Base-by-base conservation (phyloP, 2,329 filamentous ascomycete genomes). In the Fusarium sp. region DNA sequence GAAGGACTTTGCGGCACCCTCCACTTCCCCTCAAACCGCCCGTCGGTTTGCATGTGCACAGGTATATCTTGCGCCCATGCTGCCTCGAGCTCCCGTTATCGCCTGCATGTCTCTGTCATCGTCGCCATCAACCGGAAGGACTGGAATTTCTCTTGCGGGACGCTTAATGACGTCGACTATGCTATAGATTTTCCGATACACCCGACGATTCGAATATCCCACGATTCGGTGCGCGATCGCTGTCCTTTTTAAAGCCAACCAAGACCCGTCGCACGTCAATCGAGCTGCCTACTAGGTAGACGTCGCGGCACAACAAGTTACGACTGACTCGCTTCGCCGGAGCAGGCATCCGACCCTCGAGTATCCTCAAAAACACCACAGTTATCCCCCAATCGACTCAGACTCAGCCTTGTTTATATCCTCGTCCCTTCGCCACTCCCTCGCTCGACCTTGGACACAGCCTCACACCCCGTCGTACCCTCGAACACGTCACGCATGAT, bases 141-240 rank as follows among this genome's bases (percentile, higher is more conserved):
- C 52, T 62, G 55, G 48, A 68, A 39, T 65, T 54, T 39, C 65
- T 69, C 52, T 46, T 58, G 46, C 64, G 55, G 51, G 34, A 66
- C 55, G 60, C 54, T 71, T 68, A 71, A 71, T 71, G 68, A 71
- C 68, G 68, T 71, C 64, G 64, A 71, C 53, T 66, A 18, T 40
- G 28, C 30, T 59, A 62, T 51, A 69, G 48, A 57, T 37, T 47
- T n/a, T 39, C 66, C 66, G 65, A 69, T 34, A 47, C 48, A 57
- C 16, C 66, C 61, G 65, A 46, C 53, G 63, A 44, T 48, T 62
- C 34, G 40, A 23, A 70, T 60, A 64, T 37, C 44, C 30, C 55
- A 16, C 50, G 36, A 31, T 47, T 34, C 47, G 39, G 57, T 48
- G 62, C 43, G 27, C 48, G 28, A 51, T 51, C 39, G 51, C 51